Conservation (phyloP, 257 asterid species). For the Solanum rostratum region DNA sequence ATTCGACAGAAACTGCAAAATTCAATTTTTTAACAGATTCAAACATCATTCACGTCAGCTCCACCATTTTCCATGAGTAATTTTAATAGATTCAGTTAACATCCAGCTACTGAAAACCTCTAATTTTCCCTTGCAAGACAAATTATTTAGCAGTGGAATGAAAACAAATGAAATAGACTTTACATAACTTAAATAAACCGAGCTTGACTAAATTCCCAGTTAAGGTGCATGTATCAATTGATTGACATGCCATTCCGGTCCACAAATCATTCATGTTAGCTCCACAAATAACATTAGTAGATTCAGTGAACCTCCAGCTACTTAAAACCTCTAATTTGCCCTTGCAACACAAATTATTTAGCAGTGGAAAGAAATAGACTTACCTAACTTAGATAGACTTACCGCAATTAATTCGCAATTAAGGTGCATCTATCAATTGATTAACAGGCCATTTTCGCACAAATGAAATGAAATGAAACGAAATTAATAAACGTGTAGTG, state of each 20-base stretch:
- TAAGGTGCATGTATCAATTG: neutral
- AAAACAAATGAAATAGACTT: neutral
- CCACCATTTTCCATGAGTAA: neutral
- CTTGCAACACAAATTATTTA: neutral
- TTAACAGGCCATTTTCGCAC: neutral
- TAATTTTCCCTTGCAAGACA: neutral
- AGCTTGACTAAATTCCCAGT: neutral
- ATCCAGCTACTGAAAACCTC: neutral
- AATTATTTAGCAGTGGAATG: neutral
- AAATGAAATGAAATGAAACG: no score
- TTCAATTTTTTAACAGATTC: neutral
- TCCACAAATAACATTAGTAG: neutral
- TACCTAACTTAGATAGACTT: neutral
- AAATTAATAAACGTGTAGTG: neutral
- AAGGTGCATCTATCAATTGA: neutral
- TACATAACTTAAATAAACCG: neutral
- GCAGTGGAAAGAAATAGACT: neutral
- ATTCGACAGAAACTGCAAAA: slow-evolving; percentile 65
- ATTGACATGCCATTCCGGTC: neutral
- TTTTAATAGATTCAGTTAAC: neutral
- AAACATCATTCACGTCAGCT: neutral
- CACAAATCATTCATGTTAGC: neutral
- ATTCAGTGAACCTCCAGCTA: neutral
- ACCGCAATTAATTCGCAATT: neutral
- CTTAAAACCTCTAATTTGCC: neutral